These are phyloP conservation scores for Colletotrichum orbiculare DNA, from an alignment of 2,329 filamentous ascomycete species.

Conservation along the genomic window DNA sequence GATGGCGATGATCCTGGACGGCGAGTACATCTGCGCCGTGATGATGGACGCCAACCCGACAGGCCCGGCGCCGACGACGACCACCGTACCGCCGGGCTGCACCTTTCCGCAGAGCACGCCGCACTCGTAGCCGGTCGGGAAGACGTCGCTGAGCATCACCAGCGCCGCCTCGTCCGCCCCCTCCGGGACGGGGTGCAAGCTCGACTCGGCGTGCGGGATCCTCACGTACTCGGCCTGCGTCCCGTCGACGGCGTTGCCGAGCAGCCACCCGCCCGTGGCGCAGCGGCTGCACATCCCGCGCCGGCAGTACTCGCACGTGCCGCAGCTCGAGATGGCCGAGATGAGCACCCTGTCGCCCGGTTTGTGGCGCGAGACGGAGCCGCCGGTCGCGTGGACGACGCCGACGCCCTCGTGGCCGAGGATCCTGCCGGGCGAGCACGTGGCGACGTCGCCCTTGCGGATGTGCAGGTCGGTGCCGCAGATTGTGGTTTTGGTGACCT, in stretches of 20 bases:
- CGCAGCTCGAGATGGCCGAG: conserved; percentile 53
- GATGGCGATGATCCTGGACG: conserved; percentile 61
- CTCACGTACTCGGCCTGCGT: conserved; percentile 69
- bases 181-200: conserved; percentile 67
- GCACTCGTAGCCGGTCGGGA: conserved; percentile 67
- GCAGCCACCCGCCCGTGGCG: conserved; percentile 63
- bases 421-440: conserved; percentile 37
- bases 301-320: conserved; percentile 61
- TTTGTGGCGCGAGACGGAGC: conserved; percentile 46
- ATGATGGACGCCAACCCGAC: conserved; percentile 66
- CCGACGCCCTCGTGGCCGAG: conserved; percentile 57
- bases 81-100: conserved; percentile 68
- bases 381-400: conserved; percentile 48
- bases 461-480: conserved; percentile 50
- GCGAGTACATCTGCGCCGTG: conserved; percentile 59
- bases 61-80: conserved; percentile 72
- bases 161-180: conserved; percentile 59
- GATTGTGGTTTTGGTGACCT: conserved; percentile 47
- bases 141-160: conserved; percentile 60
- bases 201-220: conserved; percentile 75
- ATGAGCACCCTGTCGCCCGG: conserved; percentile 54
- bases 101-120: conserved; percentile 68
- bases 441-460: conserved; percentile 44
- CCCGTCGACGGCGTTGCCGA: conserved; percentile 64
- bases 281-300: conserved; percentile 64